phyloP scores from a whole-genome alignment of 2,329 filamentous ascomycete species.

The Gaeumannomyces tritici region DNA sequence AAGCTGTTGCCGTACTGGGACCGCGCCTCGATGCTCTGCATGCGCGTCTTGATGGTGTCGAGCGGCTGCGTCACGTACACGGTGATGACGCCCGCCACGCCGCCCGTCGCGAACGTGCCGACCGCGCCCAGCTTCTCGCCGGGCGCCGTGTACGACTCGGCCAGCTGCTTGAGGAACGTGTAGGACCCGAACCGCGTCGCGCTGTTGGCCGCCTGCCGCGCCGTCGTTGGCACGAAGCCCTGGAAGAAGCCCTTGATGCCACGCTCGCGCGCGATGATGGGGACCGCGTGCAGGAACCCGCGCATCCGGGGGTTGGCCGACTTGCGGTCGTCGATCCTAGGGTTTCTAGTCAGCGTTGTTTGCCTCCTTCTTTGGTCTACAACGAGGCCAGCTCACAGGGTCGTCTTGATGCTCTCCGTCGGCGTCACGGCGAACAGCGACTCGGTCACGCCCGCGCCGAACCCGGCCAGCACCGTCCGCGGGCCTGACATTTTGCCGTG shows the following conservation, averaged over 20 bases:
- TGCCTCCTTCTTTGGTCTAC: too few species aligned
- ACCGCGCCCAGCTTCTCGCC: constrained; percentile 87
- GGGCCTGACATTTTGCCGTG: constrained; percentile 86
- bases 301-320: constrained; percentile 73
- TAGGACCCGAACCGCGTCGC: constrained; percentile 87
- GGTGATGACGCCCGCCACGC: constrained; percentile 80
- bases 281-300: constrained; percentile 84
- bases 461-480: constrained; percentile 83
- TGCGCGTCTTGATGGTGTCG: constrained; percentile 93
- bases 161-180: constrained; percentile 81
- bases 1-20: constrained; percentile 79
- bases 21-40: constrained; percentile 90
- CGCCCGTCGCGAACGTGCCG: constrained; percentile 86
- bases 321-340: constrained; percentile 89
- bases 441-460: constrained; percentile 91
- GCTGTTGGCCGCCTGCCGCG: constrained; percentile 88
- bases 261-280: constrained; percentile 78
- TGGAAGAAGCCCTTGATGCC: constrained; percentile 92
- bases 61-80: constrained; percentile 69
- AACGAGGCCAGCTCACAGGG: constrained; percentile 47
- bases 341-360: neutral
- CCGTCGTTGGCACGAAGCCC: constrained; percentile 90
- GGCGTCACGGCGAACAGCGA: constrained; percentile 89
- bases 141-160: constrained; percentile 83
- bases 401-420: constrained; percentile 97